Evolutionary conservation across 257 asterid genomes (phyloP).

Genomic region (Linderniella brevidens): DNA sequence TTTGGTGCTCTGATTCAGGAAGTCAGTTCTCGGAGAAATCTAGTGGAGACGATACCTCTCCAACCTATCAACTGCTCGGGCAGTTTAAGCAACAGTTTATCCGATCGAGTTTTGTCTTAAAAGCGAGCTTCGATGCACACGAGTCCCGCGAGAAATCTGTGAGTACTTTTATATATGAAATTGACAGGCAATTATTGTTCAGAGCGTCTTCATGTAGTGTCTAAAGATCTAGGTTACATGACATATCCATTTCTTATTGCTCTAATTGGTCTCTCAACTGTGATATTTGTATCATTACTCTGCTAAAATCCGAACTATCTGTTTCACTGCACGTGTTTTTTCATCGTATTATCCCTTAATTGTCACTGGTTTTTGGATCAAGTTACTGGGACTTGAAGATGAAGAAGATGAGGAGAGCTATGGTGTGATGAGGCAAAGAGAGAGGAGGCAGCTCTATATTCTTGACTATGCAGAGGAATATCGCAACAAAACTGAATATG

Average conservation of each 20-base stretch:
- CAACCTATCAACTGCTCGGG: conserved; percentile 44
- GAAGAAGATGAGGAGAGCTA: conserved; percentile 67
- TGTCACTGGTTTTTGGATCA: conserved; percentile 13
- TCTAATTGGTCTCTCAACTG: no score
- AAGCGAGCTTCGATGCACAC: background rate
- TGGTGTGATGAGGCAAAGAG: conserved; percentile 46
- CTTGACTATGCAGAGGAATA: conserved; percentile 74
- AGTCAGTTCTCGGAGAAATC: conserved; percentile 81
- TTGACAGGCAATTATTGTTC: background rate
- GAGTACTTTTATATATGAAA: background rate
- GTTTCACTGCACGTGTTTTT: background rate
- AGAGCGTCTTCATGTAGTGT: no score
- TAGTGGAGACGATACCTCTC: conserved; percentile 38
- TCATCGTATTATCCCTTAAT: background rate
- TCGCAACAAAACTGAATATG: conserved; percentile 38
- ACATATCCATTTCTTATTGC: no score
- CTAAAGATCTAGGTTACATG: no score
- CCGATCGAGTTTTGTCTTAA: conserved; percentile 18
- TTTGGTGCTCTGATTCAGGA: conserved; percentile 61
- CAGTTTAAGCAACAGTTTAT: conserved; percentile 51
- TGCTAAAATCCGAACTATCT: background rate
- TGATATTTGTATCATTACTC: background rate
- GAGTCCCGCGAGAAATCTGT: background rate
- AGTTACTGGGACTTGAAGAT: conserved; percentile 50
- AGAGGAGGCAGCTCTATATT: conserved; percentile 72